Conservation (phyloP, 805 yeast genomes). For the Kazachstania kunashirensis region DNA sequence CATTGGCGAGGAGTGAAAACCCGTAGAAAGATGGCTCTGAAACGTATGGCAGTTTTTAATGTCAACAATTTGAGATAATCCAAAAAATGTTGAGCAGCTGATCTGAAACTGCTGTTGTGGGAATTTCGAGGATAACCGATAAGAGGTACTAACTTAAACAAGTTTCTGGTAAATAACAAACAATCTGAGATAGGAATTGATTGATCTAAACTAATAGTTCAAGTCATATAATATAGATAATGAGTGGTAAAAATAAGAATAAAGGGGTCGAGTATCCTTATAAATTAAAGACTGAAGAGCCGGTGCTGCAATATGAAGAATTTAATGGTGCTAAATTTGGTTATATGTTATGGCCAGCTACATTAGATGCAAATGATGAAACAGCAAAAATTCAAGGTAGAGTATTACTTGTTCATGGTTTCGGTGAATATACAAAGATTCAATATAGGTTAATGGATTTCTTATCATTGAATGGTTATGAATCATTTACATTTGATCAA, state of each 20-base stretch:
- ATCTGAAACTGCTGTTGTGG: no score
- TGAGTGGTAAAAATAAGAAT: not conserved
- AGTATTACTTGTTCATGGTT: slow-evolving; percentile 60
- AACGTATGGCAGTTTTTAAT: no score
- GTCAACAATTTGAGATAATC: no score
- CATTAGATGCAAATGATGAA: not conserved
- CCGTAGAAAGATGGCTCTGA: no score
- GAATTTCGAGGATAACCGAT: no score
- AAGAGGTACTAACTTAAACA: not conserved
- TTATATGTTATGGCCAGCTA: slow-evolving; percentile 22
- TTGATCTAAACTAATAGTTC: no score
- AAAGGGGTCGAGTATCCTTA: slow-evolving; percentile 17
- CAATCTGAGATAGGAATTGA: no score
- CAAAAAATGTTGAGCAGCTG: no score
- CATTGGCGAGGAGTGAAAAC: no score
- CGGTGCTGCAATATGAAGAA: slow-evolving; percentile 16
- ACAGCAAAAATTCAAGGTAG: slow-evolving; percentile 35
- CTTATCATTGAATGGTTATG: slow-evolving; percentile 46
- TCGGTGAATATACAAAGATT: slow-evolving; percentile 45
- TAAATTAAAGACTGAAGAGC: slow-evolving; percentile 13
- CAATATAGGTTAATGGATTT: slow-evolving; percentile 47
- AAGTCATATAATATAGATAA: not conserved
- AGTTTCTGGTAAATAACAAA: no score
- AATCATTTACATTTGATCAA: slow-evolving; percentile 61
- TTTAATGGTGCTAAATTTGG: slow-evolving; percentile 26